phyloP scores from a whole-genome alignment of 768 basidiomycete species.

The Kwoniella bestiolae region DNA sequence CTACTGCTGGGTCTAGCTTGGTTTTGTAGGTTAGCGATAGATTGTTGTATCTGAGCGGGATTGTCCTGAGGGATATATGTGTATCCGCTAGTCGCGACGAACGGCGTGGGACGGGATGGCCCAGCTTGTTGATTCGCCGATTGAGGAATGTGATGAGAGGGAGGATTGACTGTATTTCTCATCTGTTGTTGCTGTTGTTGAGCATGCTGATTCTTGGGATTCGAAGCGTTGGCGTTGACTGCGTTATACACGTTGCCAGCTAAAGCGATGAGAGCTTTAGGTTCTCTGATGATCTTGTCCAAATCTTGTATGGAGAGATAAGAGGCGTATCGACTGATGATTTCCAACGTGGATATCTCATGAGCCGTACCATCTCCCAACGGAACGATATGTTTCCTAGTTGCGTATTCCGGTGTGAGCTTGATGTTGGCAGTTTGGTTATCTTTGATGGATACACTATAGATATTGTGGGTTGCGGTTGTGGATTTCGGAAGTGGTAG shows the following conservation, averaged over 20 bases:
- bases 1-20: slow-evolving; percentile 2
- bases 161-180: neutral
- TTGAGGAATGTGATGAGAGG: neutral
- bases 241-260: neutral
- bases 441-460: too few relatives aligned
- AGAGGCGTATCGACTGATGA: neutral
- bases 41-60: neutral
- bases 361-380: neutral
- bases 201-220: neutral
- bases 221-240: neutral
- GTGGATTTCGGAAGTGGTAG: neutral
- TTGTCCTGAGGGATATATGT: neutral
- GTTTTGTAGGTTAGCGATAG: neutral
- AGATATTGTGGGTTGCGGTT: neutral
- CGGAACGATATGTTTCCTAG: neutral
- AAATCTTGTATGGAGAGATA: neutral
- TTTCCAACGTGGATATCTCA: neutral
- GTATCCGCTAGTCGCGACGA: neutral
- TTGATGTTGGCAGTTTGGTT: too few relatives aligned
- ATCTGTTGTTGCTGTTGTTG: neutral
- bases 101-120: neutral
- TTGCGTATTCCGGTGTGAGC: neutral
- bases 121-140: neutral
- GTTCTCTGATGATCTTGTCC: neutral
- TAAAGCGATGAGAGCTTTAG: neutral